Conservation (phyloP, 768 basidiomycete genomes). For the Suillus decipiens region DNA sequence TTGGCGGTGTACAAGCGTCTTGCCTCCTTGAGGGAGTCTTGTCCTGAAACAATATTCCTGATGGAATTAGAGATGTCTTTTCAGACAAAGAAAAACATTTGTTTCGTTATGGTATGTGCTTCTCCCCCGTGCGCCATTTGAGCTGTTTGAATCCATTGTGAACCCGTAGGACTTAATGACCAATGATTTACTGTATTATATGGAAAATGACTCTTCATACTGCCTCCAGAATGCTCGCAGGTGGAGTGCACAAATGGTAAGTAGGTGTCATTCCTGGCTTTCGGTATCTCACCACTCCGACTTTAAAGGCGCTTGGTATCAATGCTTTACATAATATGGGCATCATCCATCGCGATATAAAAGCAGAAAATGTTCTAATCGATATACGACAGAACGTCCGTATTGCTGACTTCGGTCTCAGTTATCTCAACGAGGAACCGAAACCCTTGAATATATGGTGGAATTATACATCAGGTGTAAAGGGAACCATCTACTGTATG, state of each 20-base stretch:
- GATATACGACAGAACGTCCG: slow-evolving; percentile 40
- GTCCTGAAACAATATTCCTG: slow-evolving; percentile 35
- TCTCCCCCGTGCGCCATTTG: background rate
- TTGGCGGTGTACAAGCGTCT: slow-evolving; percentile 38
- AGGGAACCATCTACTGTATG: slow-evolving; percentile 40
- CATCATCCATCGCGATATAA: slow-evolving; percentile 70
- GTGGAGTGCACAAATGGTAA: slow-evolving; percentile 45
- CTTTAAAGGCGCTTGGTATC: slow-evolving; percentile 41
- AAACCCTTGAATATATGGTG: slow-evolving; percentile 15
- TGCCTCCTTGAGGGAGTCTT: slow-evolving; percentile 20
- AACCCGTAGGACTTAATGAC: slow-evolving; percentile 41
- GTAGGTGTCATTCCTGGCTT: slow-evolving; percentile 7
- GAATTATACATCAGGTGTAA: slow-evolving; percentile 27
- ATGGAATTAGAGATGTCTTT: slow-evolving; percentile 42
- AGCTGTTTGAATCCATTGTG: background rate
- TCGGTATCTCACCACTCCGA: slow-evolving; percentile 3
- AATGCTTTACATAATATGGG: slow-evolving; percentile 54
- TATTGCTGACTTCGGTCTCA: slow-evolving; percentile 44
- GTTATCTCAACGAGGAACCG: slow-evolving; percentile 21
- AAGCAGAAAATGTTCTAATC: slow-evolving; percentile 71
- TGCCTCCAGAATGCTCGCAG: background rate
- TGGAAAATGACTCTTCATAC: slow-evolving; percentile 25
- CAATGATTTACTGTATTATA: slow-evolving; percentile 35
- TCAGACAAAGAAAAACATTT: slow-evolving; percentile 30
- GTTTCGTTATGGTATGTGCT: slow-evolving; percentile 43